Conservation (phyloP, 106 monocot genomes). For the Dendrobium nobile region DNA sequence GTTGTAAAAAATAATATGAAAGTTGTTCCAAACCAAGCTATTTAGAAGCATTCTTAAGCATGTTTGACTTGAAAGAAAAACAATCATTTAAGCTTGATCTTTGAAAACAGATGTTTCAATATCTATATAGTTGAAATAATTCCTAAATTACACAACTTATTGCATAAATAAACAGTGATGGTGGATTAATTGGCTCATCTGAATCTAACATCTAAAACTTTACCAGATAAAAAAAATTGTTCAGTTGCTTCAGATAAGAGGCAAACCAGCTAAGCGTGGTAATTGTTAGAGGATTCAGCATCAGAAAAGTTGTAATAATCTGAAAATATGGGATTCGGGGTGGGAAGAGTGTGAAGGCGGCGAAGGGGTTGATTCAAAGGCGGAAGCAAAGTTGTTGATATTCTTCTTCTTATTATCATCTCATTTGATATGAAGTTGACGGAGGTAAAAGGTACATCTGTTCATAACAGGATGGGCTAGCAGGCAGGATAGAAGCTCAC, state of each 20-base stretch:
- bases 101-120: no score
- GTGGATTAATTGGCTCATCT: not conserved
- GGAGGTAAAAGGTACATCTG: not conserved
- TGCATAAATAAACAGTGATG: no score
- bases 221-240: not conserved
- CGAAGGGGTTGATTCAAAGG: not conserved
- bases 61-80: no score
- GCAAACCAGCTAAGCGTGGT: constrained; percentile 27
- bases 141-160: no score
- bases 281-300: not conserved
- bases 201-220: not conserved
- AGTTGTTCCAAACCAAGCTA: no score
- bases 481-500: no score
- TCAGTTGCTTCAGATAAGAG: constrained; percentile 23
- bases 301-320: not conserved
- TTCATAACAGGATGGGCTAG: no score
- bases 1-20: no score
- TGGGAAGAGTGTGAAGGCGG: not conserved
- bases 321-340: not conserved
- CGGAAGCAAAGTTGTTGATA: not conserved
- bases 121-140: no score
- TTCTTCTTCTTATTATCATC: not conserved
- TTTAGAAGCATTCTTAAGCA: no score
- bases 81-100: no score
- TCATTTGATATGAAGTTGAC: not conserved